Conservation (phyloP, 2,329 filamentous ascomycete genomes). For the Apiospora kogelbergensis region DNA sequence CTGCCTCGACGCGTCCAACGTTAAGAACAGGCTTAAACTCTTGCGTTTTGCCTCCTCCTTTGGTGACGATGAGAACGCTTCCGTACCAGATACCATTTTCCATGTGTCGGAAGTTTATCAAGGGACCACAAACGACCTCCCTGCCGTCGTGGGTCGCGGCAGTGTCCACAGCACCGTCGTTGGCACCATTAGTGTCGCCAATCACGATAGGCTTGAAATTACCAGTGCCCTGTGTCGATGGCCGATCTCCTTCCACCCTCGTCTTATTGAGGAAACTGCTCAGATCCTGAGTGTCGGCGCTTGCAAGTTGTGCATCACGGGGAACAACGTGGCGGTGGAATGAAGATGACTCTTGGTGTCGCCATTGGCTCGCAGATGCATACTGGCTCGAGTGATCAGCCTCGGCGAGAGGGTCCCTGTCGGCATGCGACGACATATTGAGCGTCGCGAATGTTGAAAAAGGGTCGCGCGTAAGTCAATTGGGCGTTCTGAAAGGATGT, state of each 20-base stretch:
- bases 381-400: constrained; percentile 48
- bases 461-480: not conserved
- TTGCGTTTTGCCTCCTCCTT: constrained; percentile 63
- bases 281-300: constrained; percentile 48
- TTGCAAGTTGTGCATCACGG: constrained; percentile 39
- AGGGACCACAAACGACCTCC: constrained; percentile 69
- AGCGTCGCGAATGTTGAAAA: not conserved
- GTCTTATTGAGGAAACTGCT: constrained; percentile 56
- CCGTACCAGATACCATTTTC: constrained; percentile 73
- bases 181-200: constrained; percentile 38
- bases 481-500: not conserved
- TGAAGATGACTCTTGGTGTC: constrained; percentile 62
- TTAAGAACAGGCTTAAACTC: constrained; percentile 59
- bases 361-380: constrained; percentile 58
- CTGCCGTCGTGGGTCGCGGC: constrained; percentile 41
- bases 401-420: constrained; percentile 29
- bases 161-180: constrained; percentile 24
- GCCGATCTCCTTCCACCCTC: constrained; percentile 45
- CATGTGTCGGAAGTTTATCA: constrained; percentile 78
- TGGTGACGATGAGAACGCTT: constrained; percentile 81
- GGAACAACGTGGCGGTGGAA: constrained; percentile 51
- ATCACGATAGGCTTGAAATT: constrained; percentile 51
- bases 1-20: constrained; percentile 42
- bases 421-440: constrained; percentile 17
- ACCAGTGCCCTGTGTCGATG: constrained; percentile 29